These are phyloP conservation scores for Phytopythium vexans DNA, from an alignment of 352 stramenopile genomes.

Conservation along the genomic window DNA sequence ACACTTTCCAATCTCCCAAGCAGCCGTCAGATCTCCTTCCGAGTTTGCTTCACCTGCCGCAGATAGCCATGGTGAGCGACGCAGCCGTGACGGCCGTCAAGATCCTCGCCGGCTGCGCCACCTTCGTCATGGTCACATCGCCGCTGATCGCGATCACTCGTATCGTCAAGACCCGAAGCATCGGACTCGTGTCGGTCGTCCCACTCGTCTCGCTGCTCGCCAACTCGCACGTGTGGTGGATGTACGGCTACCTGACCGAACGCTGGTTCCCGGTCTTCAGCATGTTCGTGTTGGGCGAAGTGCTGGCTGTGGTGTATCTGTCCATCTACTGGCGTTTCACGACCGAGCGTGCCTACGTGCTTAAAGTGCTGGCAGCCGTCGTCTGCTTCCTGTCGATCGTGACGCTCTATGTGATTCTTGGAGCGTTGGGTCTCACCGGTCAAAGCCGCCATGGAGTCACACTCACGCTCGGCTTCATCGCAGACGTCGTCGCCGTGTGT, in stretches of 20 bases:
- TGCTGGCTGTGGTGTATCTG: not conserved
- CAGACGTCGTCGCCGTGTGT: slow-evolving; percentile 34
- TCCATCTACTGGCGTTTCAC: slow-evolving; percentile 5
- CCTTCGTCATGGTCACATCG: slow-evolving; percentile 36
- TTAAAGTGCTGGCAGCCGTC: slow-evolving; percentile 10
- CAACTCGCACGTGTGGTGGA: slow-evolving; percentile 41
- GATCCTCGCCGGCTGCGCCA: slow-evolving; percentile 22
- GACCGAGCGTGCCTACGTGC: slow-evolving; percentile 16
- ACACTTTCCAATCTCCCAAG: too few relatives aligned
- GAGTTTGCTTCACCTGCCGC: slow-evolving; percentile 2
- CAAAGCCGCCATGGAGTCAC: slow-evolving; percentile 29
- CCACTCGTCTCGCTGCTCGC: slow-evolving; percentile 43
- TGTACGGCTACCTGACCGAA: not conserved
- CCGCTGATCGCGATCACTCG: slow-evolving; percentile 26
- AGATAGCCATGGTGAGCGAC: slow-evolving; percentile 6
- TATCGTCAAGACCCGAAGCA: slow-evolving; percentile 33
- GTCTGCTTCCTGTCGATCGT: slow-evolving; percentile 20
- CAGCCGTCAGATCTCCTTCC: slow-evolving; percentile 16
- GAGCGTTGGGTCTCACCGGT: slow-evolving; percentile 18
- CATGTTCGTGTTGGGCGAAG: not conserved
- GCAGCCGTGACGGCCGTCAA: slow-evolving; percentile 17
- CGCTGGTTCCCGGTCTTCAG: not conserved
- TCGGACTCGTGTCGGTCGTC: slow-evolving; percentile 38
- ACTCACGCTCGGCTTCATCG: slow-evolving; percentile 28
- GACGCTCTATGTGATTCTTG: slow-evolving; percentile 36